phyloP scores from a whole-genome alignment of 1,284 basidiomycete genomes.

The Tilletia indica region DNA sequence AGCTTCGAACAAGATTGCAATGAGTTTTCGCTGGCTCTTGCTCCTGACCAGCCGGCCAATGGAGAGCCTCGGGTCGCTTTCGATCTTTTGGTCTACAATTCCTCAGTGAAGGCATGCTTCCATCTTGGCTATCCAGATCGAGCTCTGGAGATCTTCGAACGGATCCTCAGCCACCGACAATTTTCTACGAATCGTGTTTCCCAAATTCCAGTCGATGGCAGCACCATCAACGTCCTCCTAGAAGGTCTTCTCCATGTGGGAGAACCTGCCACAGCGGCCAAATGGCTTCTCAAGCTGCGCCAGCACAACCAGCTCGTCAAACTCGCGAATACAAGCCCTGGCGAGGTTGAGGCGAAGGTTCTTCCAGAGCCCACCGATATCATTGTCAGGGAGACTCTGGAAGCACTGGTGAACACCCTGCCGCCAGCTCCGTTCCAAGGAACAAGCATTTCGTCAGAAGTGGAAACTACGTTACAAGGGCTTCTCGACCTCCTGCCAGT shows the following conservation, averaged over 20 bases:
- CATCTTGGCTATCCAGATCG: background rate
- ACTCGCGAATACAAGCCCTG: background rate
- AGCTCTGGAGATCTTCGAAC: slow-evolving; percentile 12
- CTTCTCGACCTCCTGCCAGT: background rate
- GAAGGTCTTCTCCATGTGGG: background rate
- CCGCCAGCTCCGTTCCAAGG: background rate
- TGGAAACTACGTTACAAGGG: background rate
- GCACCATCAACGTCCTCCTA: background rate
- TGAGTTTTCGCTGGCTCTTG: background rate
- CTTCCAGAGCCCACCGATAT: background rate
- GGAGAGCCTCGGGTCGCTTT: background rate
- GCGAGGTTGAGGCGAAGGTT: background rate
- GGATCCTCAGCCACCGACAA: background rate
- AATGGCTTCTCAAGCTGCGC: background rate
- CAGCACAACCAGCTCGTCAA: background rate
- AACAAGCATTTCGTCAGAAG: background rate
- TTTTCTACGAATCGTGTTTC: background rate
- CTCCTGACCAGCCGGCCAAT: background rate
- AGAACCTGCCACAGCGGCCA: slow-evolving; percentile 1
- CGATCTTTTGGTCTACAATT: background rate
- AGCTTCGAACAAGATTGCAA: background rate
- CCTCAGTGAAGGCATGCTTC: background rate
- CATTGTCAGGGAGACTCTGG: background rate
- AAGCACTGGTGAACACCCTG: background rate
- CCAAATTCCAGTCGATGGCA: background rate